Base-by-base conservation (phyloP, 352 stramenopile species). In the Pythium volutum region DNA sequence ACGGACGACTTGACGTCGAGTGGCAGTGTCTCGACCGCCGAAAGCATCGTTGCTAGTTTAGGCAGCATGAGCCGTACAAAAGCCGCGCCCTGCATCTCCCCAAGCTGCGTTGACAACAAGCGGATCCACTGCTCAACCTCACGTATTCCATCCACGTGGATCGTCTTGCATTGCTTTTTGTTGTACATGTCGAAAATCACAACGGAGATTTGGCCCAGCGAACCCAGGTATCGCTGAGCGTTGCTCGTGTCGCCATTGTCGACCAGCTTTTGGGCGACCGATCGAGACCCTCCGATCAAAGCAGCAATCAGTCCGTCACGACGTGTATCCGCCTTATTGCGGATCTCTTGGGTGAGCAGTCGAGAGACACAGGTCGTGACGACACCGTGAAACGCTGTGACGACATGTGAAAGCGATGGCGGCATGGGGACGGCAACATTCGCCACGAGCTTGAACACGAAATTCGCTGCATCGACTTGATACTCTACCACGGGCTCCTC, bases 21-120 rank as follows among this genome's bases (percentile, higher is more conserved):
- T 15, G 45, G 26, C 4, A 52, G 48, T 22, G 16, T 29, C 6
- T 51, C 33, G 20, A 47, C 18, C 5, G 26, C 27, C 25, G 39
- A 36, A 7, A 88, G 62, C 16, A 89, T 38, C 31, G 25, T 47
- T 8, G 73, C 70, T 31, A 93, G 56, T 63, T 76, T 77, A 5
- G 84, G 77, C 9, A 91, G 69, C 53, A 91, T 57, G 43, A 91
- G 64, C 18, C 70, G 64, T 25, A 91, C 84, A 60, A 90, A 89
- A 23, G 69, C 53, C 3, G 68, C 54, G 5, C 76, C 75, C 55
- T 77, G 69, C 0, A 62, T 47, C 10, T 86, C 81, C 38, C 77
- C 65, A 12, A 93, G 56, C 50, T 87, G 81, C 11, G 64, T 58
- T 2, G 69, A 69, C 20, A 89, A 38, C 11, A 88, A 41, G 7